Percentiles rank a stretch among this genome's conserved stretches.
Evolutionary conservation across 495 filamentous ascomycete genomes (phyloP).

Genomic region (Aspergillus olivimuriae): DNA sequence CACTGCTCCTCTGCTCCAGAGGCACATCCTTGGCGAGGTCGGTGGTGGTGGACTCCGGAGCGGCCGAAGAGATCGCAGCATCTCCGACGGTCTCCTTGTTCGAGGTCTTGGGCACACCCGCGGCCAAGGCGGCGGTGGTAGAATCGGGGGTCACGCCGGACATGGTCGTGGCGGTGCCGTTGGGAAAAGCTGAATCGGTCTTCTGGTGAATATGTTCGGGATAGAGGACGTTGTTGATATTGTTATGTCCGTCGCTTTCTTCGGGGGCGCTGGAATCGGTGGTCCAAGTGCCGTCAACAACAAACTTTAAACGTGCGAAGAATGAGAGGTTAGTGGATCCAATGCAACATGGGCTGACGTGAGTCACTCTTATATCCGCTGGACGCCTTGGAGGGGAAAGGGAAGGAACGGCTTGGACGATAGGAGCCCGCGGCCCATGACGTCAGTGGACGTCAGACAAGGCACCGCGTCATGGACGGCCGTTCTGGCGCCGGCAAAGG

Average conservation of each 20-base stretch:
- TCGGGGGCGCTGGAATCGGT: conserved; percentile 70
- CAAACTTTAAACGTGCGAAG: conserved; percentile 54
- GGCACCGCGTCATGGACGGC: conserved; percentile 24
- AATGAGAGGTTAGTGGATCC: conserved; percentile 10
- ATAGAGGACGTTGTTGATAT: conserved; percentile 83
- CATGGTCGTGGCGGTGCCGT: conserved; percentile 46
- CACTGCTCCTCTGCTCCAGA: conserved; percentile 43
- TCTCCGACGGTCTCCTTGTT: conserved; percentile 15
- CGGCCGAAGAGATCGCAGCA: conserved; percentile 28
- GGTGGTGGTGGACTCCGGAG: conserved; percentile 60
- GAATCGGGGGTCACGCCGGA: conserved; percentile 64
- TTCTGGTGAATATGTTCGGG: conserved; percentile 58
- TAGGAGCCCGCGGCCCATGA: conserved; percentile 15
- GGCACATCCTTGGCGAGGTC: conserved; percentile 58
- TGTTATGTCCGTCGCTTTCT: conserved; percentile 69
- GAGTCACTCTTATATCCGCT: conserved; percentile 19
- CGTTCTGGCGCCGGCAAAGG: not conserved
- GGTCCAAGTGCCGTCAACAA: conserved; percentile 84
- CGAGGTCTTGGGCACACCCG: conserved; percentile 56
- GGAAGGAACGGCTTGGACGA: conserved; percentile 6
- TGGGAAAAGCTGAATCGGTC: conserved; percentile 26
- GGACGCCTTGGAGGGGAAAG: not conserved
- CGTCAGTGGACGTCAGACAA: conserved; percentile 22
- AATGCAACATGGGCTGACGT: conserved; percentile 2
- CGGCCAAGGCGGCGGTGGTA: conserved; percentile 68